Evolutionary conservation across 2,329 filamentous ascomycete species (phyloP).

Genomic region (Diaporthe destruens): DNA sequence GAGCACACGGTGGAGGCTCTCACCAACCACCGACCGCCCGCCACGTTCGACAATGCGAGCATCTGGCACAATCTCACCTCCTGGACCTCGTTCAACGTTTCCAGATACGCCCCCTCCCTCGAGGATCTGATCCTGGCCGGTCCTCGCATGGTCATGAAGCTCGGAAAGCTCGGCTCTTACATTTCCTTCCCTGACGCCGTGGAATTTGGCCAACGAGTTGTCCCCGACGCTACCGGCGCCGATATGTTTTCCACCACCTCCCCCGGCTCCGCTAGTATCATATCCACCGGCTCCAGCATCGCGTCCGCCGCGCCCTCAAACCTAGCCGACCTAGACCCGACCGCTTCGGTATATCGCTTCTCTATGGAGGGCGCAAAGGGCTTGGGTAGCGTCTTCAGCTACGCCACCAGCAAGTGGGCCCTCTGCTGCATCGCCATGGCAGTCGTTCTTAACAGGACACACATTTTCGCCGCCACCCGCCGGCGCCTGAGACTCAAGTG

Average conservation of each 20-base stretch:
- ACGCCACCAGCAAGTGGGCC: constrained; percentile 93
- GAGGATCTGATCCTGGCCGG: constrained; percentile 78
- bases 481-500: constrained; percentile 82
- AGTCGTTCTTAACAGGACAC: constrained; percentile 88
- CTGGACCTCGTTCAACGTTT: constrained; percentile 69
- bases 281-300: constrained; percentile 60
- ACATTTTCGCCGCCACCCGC: constrained; percentile 92
- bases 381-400: constrained; percentile 88
- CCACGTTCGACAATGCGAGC: constrained; percentile 56
- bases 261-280: constrained; percentile 64
- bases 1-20: constrained; percentile 39
- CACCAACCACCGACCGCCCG: constrained; percentile 42
- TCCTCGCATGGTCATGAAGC: constrained; percentile 77
- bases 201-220: constrained; percentile 70
- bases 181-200: constrained; percentile 70
- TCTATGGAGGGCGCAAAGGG: constrained; percentile 74
- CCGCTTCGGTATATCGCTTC: constrained; percentile 60
- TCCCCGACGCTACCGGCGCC: constrained; percentile 68
- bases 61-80: constrained; percentile 67
- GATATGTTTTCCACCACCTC: constrained; percentile 51
- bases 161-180: constrained; percentile 75
- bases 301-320: constrained; percentile 56
- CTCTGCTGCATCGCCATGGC: constrained; percentile 88
- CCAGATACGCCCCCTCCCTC: constrained; percentile 72
- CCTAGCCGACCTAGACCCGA: constrained; percentile 57